phyloP scores from a whole-genome alignment of 495 filamentous ascomycete genomes.

The Aspergillus baeticus region DNA sequence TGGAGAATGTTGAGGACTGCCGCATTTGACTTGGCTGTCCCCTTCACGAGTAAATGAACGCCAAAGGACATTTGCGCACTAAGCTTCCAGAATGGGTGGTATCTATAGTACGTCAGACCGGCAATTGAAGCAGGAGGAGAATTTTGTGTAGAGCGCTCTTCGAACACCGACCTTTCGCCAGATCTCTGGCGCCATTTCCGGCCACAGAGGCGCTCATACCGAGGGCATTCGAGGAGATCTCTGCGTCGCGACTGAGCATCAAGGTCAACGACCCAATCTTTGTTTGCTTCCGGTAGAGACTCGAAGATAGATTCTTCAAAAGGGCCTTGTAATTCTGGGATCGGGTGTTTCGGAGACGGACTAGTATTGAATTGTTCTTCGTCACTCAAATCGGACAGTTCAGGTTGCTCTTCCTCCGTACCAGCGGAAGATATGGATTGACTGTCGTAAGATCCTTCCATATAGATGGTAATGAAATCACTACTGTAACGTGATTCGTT shows the following conservation, averaged over 20 bases:
- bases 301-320: slow-evolving; percentile 92
- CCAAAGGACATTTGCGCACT: slow-evolving; percentile 93
- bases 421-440: slow-evolving; percentile 7
- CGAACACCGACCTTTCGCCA: slow-evolving; percentile 47
- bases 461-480: neutral
- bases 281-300: slow-evolving; percentile 49
- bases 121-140: neutral
- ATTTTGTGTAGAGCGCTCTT: too few relatives aligned
- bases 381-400: neutral
- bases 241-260: slow-evolving; percentile 69
- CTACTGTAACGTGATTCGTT: neutral
- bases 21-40: slow-evolving; percentile 80
- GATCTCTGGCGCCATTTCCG: slow-evolving; percentile 72
- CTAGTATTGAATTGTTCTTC: neutral
- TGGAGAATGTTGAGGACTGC: slow-evolving; percentile 89
- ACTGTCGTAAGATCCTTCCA: slow-evolving; percentile 2
- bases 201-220: slow-evolving; percentile 63
- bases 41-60: slow-evolving; percentile 81
- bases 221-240: slow-evolving; percentile 63
- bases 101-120: slow-evolving; percentile 29
- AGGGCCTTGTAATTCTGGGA: slow-evolving; percentile 81
- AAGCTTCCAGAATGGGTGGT: slow-evolving; percentile 88
- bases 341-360: slow-evolving; percentile 67
- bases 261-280: slow-evolving; percentile 50
- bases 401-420: slow-evolving; percentile 2